Evolutionary conservation across 495 filamentous ascomycete species (phyloP), one percentile per base, ranked within the genome.

Genomic region (Aspergillus sclerotiicarbonarius): DNA sequence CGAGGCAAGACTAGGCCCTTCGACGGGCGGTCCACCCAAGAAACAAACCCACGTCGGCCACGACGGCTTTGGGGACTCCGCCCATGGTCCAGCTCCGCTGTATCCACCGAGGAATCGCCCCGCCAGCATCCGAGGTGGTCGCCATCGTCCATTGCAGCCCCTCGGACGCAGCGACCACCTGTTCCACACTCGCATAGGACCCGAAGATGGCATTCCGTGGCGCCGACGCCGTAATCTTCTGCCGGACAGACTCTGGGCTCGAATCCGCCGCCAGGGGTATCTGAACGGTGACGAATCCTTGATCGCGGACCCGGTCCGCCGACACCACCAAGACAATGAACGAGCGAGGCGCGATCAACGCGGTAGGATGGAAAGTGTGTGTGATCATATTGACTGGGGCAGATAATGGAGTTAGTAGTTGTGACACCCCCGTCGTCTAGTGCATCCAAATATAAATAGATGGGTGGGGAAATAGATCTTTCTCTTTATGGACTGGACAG

Each of bases 1-100:
- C 35, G 43, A 39, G 20, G 37, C 35, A 29, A 39, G 20, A 30
- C 30, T 19, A 20, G 2, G 49, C 18, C 53, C 72, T 80, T 66
- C 54, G 60, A 71, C 47, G 67, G 29, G 58, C 71, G 43, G 79
- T 78, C 87, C 87, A 91, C 10, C 64, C 67, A 51, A 90, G 63
- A 64, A 90, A 90, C 55, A 87, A 69, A 6, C 83, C 81, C 19
- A 91, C 89, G 74, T 91, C 89, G 60, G 87, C 87, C 30, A 84
- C 82, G 54, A 92, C 82, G 39, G 82, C 80, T 10, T 77, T 78
- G 2, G 86, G 84, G 29, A 90, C 80, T 13, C 82, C 86, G 50
- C 82, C 67, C 59, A 86, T 81, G 13, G 59, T 69, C 72, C 72
- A 77, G 56, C 62, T 77, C 56, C 73, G 62, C 77, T 90, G 87